phyloP scores from a whole-genome alignment of 2,329 filamentous ascomycete species.

The Phaeophleospora eucalypticola region DNA sequence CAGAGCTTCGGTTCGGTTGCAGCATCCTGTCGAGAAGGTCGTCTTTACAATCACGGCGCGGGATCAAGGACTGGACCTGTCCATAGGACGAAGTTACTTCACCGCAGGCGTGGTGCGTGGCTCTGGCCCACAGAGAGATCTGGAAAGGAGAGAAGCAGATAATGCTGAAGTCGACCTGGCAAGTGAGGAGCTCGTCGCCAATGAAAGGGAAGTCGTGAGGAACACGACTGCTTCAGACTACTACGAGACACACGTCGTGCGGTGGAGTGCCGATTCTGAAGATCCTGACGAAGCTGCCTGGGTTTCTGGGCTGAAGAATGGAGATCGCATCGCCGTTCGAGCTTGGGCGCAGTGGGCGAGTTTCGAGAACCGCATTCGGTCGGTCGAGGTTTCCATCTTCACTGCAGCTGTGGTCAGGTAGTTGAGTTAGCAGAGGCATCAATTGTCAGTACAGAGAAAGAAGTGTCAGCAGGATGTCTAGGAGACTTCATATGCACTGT shows the following conservation, averaged over 20 bases:
- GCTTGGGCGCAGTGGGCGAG: background rate
- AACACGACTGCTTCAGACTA: background rate
- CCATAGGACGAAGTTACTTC: background rate
- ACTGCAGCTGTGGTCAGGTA: background rate
- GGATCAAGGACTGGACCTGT: background rate
- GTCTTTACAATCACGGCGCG: background rate
- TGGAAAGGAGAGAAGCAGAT: no score
- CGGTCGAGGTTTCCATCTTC: background rate
- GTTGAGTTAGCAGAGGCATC: no score
- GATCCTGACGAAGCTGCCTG: background rate
- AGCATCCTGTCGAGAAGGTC: background rate
- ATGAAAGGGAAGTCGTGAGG: background rate
- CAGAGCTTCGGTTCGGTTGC: background rate
- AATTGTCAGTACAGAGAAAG: background rate
- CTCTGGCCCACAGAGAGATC: no score
- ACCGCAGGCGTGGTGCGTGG: no score
- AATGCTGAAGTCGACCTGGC: no score
- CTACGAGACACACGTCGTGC: background rate
- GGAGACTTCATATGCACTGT: background rate
- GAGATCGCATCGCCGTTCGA: background rate
- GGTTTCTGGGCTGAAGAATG: background rate
- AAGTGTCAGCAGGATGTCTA: background rate
- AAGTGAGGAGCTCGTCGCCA: background rate
- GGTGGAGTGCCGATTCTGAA: background rate
- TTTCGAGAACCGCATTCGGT: background rate